Base-by-base conservation (phyloP, 768 basidiomycete genomes). In the Tylopilus rubrobrunneus region DNA sequence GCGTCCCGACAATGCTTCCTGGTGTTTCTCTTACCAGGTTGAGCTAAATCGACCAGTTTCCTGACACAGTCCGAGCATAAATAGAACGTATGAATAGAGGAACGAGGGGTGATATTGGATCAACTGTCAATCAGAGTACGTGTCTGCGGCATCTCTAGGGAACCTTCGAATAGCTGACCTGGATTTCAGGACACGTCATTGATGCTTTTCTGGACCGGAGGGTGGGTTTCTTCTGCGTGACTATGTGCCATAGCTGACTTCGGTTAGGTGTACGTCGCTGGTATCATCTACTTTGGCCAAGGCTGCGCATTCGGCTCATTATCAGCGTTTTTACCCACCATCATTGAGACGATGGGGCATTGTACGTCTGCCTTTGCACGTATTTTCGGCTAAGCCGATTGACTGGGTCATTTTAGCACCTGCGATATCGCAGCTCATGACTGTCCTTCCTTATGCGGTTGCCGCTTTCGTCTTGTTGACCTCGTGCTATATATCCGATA, bases 281-380 rank as follows among this genome's bases (percentile, higher is more conserved):
- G 78, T 1, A 61, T 79, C 31, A 71, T 79, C 28, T 78, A 76
- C 60, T 79, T 81, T 53, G 79, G 74, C 15, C 67, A 76, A 7
- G 77, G 78, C 56, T 73, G 72, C 49, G 77, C 81, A 12, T 69
- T 79, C 0, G 75, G 77, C 17, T 79, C 80, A 7, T 70, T 77
- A 7, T 75, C 76, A 3, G 78, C 80, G 1, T 82, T 82, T 66
- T 65, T 82, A 21, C 81, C 81, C 2, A 82, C 79, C 0, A 80
- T 83, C 59, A 78, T 83, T 28, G 72, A 69, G 55, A 79, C 77
- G 0, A 77, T 79, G 63, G 78, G 76, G 8, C 71, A 71, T 61
- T 74, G 78, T 79, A 58, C 25, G 75, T 59, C 44, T 39, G 2
- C 29, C 31, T n/a, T 1, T 4, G 21, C 17, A 23, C 14, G 14